Base-by-base conservation (phyloP, 225 moss, liverwort and hornwort species). In the Anthoceros angustus region DNA sequence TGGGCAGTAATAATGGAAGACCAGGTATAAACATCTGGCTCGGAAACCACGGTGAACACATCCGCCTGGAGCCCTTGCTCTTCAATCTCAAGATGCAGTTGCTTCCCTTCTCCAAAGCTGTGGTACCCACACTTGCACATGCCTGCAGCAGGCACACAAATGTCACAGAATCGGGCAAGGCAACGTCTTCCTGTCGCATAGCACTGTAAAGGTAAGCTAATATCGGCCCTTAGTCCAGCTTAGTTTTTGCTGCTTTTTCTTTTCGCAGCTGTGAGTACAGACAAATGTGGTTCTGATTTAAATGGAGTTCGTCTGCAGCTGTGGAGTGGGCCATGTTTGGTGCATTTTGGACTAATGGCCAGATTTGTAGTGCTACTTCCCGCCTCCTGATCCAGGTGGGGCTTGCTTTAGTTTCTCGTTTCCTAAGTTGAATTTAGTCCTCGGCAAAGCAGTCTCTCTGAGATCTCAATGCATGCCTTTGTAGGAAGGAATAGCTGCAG, bases 321-420 rank as follows among this genome's bases (percentile, higher is more conserved):
- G 98, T 98, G 69, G 98, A 98, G 69, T 98, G 98, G 98, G 89
- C 98, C 41, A 98, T 98, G 98, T 98, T 98, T 84, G 98, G 98
- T 74, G 98, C 98, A 41, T 92, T 98, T 65, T 98, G 98, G 98
- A 98, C 98, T 32, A 98, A 98, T 72, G 98, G 98, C 24, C 98
- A 98, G 74, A 98, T 98, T 63, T 98, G 98, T 69, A 98, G 98
- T 79, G 98, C 98, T 64, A 98, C 98, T 0, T 89, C 98, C 14
- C 92, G 98, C 32, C 69, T 98, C 40, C 65, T 98, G 45, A 72
- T 98, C 46, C 98, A 98, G 90, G 94, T 94, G 74, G 32, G 18
- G 41, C 74, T 24, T 6, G n/a, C 10, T 3, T 45, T 4, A 16
- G 40, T 9, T 55, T 55, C 6, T 18, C 10, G 23, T 18, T 9